These are phyloP conservation scores for Phaeotremella fagi DNA, from an alignment of 768 basidiomycete species.

Conservation along the genomic window DNA sequence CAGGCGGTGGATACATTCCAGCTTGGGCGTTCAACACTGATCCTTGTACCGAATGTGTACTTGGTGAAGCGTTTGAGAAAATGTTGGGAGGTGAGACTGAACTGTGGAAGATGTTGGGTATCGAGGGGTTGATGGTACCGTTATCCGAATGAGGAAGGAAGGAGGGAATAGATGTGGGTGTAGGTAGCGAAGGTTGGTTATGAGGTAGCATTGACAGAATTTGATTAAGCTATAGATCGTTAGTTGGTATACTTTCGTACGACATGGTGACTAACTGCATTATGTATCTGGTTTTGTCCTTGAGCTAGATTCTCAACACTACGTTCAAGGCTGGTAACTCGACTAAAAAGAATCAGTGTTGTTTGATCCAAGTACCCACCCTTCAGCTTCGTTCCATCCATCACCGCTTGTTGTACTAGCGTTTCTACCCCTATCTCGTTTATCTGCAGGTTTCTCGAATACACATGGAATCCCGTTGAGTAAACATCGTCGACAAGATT, in stretches of 20 bases:
- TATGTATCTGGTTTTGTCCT: slow-evolving; percentile 43
- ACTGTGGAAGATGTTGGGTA: slow-evolving; percentile 24
- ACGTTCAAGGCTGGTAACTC: slow-evolving; percentile 34
- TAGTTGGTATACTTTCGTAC: not conserved
- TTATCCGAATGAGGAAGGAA: slow-evolving; percentile 6
- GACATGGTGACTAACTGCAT: slow-evolving; percentile 19
- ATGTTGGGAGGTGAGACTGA: slow-evolving; percentile 25
- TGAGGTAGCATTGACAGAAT: slow-evolving; percentile 38
- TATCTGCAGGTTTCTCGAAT: slow-evolving; percentile 40
- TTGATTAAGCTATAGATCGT: slow-evolving; percentile 31
- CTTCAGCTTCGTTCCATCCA: slow-evolving; percentile 20
- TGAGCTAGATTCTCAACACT: slow-evolving; percentile 37
- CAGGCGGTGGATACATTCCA: not conserved
- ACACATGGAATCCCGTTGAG: slow-evolving; percentile 36
- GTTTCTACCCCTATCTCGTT: slow-evolving; percentile 1
- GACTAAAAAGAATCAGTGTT: slow-evolving; percentile 9
- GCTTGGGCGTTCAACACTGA: not conserved
- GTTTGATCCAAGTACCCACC: slow-evolving; percentile 11
- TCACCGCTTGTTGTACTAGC: slow-evolving; percentile 13
- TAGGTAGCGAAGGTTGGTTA: not conserved
- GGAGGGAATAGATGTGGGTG: slow-evolving; percentile 4
- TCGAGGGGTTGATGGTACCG: slow-evolving; percentile 13
- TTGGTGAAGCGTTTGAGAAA: slow-evolving; percentile 4
- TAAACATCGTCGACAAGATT: slow-evolving; percentile 33
- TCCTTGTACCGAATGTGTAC: not conserved